Evolutionary conservation across 2,329 filamentous ascomycete species (phyloP).

Genomic region (Diaporthe sp.): DNA sequence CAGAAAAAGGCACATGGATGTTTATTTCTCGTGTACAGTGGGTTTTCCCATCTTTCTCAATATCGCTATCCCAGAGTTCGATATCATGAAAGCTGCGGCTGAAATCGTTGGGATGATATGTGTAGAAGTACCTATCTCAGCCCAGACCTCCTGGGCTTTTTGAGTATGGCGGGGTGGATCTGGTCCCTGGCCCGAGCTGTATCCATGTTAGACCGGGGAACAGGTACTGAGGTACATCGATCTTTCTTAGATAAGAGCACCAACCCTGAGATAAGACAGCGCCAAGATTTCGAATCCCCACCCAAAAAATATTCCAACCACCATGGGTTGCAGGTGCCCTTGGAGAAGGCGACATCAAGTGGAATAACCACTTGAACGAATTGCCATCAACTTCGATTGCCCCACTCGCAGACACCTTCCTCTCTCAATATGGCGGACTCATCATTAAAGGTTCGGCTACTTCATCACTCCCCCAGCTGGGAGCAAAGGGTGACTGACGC

Average conservation of each 20-base stretch:
- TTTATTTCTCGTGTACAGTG: background rate
- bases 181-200: background rate
- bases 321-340: conserved; percentile 1
- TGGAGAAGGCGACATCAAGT: background rate
- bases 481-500: conserved; percentile 30
- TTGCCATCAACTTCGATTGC: background rate
- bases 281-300: conserved; percentile 39
- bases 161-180: background rate
- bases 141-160: background rate
- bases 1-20: background rate
- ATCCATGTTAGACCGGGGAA: background rate
- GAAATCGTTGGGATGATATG: background rate
- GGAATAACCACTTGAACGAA: background rate
- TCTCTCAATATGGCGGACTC: conserved; percentile 43
- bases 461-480: conserved; percentile 29
- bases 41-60: background rate
- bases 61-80: background rate
- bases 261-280: conserved; percentile 3
- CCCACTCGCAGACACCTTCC: background rate
- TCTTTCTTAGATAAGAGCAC: background rate
- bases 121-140: background rate
- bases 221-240: conserved; percentile 1
- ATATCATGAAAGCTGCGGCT: background rate
- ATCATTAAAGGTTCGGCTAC: conserved; percentile 45
- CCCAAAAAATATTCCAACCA: conserved; percentile 34